Evolutionary conservation across 768 basidiomycete genomes (phyloP).

Genomic region (Hygrocybe punicea): DNA sequence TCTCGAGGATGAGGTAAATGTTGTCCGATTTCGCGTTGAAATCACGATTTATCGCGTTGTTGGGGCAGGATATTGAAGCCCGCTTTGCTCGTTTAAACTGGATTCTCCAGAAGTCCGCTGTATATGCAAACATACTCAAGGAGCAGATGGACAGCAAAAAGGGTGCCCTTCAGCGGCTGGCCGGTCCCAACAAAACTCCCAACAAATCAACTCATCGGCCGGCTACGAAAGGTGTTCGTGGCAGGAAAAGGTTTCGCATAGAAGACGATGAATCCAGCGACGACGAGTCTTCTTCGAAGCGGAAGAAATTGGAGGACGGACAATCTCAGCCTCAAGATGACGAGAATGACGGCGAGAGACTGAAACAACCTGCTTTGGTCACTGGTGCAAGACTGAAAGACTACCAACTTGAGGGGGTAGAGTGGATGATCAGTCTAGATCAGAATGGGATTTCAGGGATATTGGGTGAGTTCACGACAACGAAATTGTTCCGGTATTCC

Average conservation of each 20-base stretch:
- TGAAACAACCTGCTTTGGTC: slow-evolving; percentile 73
- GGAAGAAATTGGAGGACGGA: slow-evolving; percentile 20
- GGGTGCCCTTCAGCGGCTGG: slow-evolving; percentile 24
- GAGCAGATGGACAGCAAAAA: slow-evolving; percentile 64
- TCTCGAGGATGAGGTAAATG: neutral
- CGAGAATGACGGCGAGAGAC: slow-evolving; percentile 36
- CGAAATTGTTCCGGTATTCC: neutral
- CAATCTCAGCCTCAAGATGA: slow-evolving; percentile 15
- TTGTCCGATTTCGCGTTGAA: neutral
- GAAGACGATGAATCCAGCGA: slow-evolving; percentile 15
- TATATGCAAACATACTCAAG: slow-evolving; percentile 70
- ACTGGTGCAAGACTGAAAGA: slow-evolving; percentile 84
- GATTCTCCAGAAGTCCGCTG: slow-evolving; percentile 70
- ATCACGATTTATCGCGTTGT: neutral
- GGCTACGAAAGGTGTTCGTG: neutral
- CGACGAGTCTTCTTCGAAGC: slow-evolving; percentile 14
- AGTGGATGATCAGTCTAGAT: slow-evolving; percentile 91
- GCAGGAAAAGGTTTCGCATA: slow-evolving; percentile 21
- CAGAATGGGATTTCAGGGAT: slow-evolving; percentile 84
- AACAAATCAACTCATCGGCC: neutral
- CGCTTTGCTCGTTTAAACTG: slow-evolving; percentile 55
- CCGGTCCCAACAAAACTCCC: slow-evolving; percentile 8
- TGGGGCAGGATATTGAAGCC: slow-evolving; percentile 44
- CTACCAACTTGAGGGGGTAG: slow-evolving; percentile 91
- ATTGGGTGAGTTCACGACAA: slow-evolving; percentile 49